phyloP scores from a whole-genome alignment of 495 filamentous ascomycete species.

The Xylaria palmicola region DNA sequence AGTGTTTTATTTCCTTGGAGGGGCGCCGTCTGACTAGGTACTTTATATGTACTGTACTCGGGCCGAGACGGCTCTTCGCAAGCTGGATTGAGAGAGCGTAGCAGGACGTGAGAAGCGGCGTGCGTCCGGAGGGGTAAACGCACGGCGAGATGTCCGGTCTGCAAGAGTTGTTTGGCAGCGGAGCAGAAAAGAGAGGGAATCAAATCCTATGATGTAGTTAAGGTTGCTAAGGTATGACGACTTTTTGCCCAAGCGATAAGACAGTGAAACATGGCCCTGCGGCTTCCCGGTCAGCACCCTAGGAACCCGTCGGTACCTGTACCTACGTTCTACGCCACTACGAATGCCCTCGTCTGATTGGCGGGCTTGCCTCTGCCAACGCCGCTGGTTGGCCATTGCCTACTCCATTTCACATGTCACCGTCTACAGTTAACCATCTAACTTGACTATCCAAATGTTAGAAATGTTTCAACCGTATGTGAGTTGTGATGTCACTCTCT shows the following conservation, averaged over 20 bases:
- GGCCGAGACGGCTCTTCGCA: not conserved
- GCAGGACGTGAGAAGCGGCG: not conserved
- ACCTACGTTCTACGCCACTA: slow-evolving; percentile 3
- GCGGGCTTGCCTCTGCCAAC: not conserved
- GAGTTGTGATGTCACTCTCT: not conserved
- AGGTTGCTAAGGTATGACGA: slow-evolving; percentile 7
- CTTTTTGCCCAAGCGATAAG: slow-evolving; percentile 14
- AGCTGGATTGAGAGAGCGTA: not conserved
- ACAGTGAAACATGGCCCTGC: not conserved
- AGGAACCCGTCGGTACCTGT: too few relatives aligned
- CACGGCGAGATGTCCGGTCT: not conserved
- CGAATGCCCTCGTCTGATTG: too few relatives aligned
- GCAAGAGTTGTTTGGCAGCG: not conserved
- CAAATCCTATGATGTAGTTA: not conserved
- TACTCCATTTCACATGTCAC: not conserved
- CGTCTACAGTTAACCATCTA: not conserved
- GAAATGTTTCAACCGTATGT: not conserved
- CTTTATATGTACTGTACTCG: too few relatives aligned
- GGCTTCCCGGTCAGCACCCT: too few relatives aligned
- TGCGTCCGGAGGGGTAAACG: not conserved
- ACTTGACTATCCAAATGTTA: not conserved
- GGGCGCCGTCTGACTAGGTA: not conserved
- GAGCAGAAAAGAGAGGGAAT: not conserved
- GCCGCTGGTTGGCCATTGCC: not conserved
- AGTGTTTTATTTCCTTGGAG: not conserved